phyloP scores from a whole-genome alignment of 2,329 filamentous ascomycete genomes.

The Ascochyta viciae-villosae region DNA sequence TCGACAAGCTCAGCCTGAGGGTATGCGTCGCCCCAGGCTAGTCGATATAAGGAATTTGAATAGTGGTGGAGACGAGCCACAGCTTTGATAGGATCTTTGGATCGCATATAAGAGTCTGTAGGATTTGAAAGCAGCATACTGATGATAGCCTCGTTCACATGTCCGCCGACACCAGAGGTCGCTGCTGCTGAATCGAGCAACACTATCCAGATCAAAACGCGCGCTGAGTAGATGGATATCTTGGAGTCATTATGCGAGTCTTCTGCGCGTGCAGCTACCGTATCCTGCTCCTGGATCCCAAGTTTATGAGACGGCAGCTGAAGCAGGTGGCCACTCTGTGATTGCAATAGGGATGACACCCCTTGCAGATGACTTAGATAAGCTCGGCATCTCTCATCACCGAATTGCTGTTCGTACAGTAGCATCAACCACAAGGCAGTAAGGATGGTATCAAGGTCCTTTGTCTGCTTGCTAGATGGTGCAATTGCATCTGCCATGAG shows the following conservation, averaged over 20 bases:
- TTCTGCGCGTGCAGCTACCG: background rate
- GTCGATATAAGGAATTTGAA: conserved; percentile 45
- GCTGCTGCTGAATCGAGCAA: conserved; percentile 41
- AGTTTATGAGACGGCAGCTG: conserved; percentile 8
- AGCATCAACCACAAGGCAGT: conserved; percentile 49
- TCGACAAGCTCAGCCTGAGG: conserved; percentile 47
- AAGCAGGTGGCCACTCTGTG: conserved; percentile 17
- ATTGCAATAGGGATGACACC: conserved; percentile 39
- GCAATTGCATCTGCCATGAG: conserved; percentile 41
- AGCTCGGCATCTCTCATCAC: conserved; percentile 43
- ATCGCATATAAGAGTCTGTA: conserved; percentile 6
- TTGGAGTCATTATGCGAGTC: conserved; percentile 5
- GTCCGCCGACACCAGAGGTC: conserved; percentile 44
- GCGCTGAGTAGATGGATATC: conserved; percentile 44
- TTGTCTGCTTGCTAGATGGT: conserved; percentile 18
- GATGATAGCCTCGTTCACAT: conserved; percentile 39
- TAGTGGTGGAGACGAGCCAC: conserved; percentile 43
- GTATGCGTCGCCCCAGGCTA: conserved; percentile 45
- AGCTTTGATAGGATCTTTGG: conserved; percentile 15
- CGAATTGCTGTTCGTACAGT: conserved; percentile 50
- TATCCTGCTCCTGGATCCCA: background rate
- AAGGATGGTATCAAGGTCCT: conserved; percentile 42
- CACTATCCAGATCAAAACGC: conserved; percentile 46
- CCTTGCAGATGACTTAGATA: conserved; percentile 45
- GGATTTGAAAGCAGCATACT: conserved; percentile 17